Percentiles rank a stretch among this genome's conserved stretches.
phyloP scores from a whole-genome alignment of 345 rosid species.

The Murraya paniculata region DNA sequence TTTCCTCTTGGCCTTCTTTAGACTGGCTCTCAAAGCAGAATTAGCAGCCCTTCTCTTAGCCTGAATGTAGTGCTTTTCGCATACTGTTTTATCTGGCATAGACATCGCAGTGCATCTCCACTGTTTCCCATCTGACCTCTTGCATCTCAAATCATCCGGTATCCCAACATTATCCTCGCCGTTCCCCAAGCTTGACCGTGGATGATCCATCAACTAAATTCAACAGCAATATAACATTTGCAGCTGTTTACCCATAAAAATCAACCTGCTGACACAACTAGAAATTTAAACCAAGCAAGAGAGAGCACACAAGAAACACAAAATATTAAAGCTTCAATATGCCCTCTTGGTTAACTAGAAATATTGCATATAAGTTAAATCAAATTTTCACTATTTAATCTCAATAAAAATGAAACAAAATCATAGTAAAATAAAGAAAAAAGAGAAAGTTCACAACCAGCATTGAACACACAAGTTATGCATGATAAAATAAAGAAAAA shows the following conservation, averaged over 20 bases:
- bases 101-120: constrained; percentile 99
- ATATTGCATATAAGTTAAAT: too few relatives aligned
- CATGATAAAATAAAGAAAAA: neutral
- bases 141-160: constrained; percentile 93
- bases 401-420: neutral
- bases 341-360: too few relatives aligned
- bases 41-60: constrained; percentile 95
- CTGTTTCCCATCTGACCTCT: constrained; percentile 97
- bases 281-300: neutral
- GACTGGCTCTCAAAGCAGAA: constrained; percentile 80
- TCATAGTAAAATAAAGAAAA: neutral
- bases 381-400: too few relatives aligned
- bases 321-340: neutral
- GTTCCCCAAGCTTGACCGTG: constrained; percentile 50
- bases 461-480: neutral
- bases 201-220: constrained; percentile 43
- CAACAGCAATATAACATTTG: constrained; percentile 15
- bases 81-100: constrained; percentile 97
- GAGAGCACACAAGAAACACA: neutral
- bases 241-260: neutral
- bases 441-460: neutral
- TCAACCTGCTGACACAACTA: neutral
- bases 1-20: constrained; percentile 76
- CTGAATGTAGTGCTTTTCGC: constrained; percentile 95
- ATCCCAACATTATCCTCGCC: constrained; percentile 68